Percentiles rank a stretch among this genome's conserved stretches.
Evolutionary conservation across 345 rosid species (phyloP).

Genomic region (Arabidopsis arenosa): DNA sequence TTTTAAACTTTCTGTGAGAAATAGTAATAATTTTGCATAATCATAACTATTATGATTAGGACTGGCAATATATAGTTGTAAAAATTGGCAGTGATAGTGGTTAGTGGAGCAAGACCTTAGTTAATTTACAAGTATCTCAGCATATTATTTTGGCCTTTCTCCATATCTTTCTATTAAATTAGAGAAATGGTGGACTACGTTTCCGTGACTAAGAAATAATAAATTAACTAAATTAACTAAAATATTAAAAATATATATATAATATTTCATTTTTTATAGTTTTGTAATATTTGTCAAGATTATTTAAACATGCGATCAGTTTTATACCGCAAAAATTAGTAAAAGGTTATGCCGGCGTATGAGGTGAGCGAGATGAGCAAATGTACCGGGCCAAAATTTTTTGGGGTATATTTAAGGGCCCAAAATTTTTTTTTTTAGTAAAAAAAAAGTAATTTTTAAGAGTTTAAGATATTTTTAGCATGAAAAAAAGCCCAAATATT

Average conservation of each 20-base stretch:
- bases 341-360: not conserved
- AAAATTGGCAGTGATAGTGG: constrained; percentile 54
- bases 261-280: too few species aligned
- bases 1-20: not conserved
- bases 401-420: too few species aligned
- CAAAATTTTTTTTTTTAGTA: too few species aligned
- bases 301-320: constrained; percentile 12
- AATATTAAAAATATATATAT: too few species aligned
- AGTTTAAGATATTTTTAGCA: too few species aligned
- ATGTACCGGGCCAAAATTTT: too few species aligned
- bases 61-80: constrained; percentile 32
- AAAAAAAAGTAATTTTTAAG: too few species aligned
- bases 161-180: constrained; percentile 10
- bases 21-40: constrained; percentile 6
- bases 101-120: constrained; percentile 54
- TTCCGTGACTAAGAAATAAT: not conserved
- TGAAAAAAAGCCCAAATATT: too few species aligned
- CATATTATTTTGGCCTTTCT: constrained; percentile 36
- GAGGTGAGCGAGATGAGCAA: too few species aligned
- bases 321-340: not conserved
- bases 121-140: constrained; percentile 46
- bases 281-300: not conserved
- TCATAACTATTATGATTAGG: constrained; percentile 21
- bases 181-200: constrained; percentile 7
- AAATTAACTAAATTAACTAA: too few species aligned